Conservation (phyloP, 2,329 filamentous ascomycete genomes). For the Ceratocystis destructans region DNA sequence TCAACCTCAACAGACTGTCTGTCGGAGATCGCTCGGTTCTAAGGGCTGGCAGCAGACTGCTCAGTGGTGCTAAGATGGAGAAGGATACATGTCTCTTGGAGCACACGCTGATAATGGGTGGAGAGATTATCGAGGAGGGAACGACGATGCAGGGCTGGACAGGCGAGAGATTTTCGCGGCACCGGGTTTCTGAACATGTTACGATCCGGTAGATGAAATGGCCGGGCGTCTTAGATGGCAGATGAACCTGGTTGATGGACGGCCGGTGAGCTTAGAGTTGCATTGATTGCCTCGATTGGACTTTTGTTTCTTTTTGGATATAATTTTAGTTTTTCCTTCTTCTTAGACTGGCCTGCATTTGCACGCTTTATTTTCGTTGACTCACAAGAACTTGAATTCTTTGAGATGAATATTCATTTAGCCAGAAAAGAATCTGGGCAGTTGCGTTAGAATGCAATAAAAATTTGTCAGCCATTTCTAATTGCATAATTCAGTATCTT, state of each 20-base stretch:
- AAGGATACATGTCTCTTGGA: conserved; percentile 40
- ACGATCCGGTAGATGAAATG: neutral
- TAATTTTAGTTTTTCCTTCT: neutral
- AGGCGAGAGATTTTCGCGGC: conserved; percentile 29
- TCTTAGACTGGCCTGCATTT: neutral
- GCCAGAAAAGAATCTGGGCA: neutral
- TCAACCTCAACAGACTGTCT: conserved; percentile 38
- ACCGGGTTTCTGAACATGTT: conserved; percentile 12
- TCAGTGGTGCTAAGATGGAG: conserved; percentile 41
- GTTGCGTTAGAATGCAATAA: neutral
- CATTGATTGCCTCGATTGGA: neutral
- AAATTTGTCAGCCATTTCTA: neutral
- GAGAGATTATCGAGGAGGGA: conserved; percentile 39
- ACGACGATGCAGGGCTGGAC: conserved; percentile 44
- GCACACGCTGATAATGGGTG: conserved; percentile 44
- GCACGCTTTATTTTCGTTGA: neutral
- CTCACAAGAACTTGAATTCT: neutral
- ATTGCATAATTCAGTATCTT: too few relatives aligned
- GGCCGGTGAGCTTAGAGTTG: too few relatives aligned
- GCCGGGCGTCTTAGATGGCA: too few relatives aligned
- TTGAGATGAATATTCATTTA: neutral
- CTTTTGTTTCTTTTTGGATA: neutral
- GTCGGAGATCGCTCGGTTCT: conserved; percentile 41
- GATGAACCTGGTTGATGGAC: too few relatives aligned
- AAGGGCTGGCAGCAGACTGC: conserved; percentile 37